Evolutionary conservation across 768 basidiomycete genomes (phyloP).

Genomic region (Phlebiopsis flavidoalba): DNA sequence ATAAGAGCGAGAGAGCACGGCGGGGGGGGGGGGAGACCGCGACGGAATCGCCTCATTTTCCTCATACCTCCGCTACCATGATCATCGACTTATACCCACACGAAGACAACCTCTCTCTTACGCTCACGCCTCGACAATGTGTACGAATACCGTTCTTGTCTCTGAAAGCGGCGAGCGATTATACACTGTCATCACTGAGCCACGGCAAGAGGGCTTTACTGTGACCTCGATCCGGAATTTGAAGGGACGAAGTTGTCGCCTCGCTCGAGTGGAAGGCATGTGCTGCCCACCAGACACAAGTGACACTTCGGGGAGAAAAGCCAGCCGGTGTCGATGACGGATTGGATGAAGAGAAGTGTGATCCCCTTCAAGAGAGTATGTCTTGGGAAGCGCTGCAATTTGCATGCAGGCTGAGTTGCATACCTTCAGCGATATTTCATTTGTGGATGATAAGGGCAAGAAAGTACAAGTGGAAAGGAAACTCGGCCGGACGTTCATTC

Average conservation of each 20-base stretch:
- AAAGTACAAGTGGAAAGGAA: slow-evolving; percentile 39
- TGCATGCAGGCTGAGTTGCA: background rate
- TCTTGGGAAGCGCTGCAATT: background rate
- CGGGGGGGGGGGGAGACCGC: too few relatives aligned
- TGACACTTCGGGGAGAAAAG: slow-evolving; percentile 29
- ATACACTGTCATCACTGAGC: slow-evolving; percentile 32
- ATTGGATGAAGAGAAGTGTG: slow-evolving; percentile 35
- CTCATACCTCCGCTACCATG: background rate
- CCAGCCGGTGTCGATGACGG: slow-evolving; percentile 26
- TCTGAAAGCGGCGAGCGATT: slow-evolving; percentile 26
- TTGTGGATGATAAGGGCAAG: slow-evolving; percentile 30
- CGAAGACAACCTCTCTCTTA: slow-evolving; percentile 22
- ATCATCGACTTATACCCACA: background rate
- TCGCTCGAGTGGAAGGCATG: slow-evolving; percentile 35
- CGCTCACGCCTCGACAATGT: slow-evolving; percentile 38
- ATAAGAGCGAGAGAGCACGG: background rate
- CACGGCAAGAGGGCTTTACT: slow-evolving; percentile 22
- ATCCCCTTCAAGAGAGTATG: slow-evolving; percentile 37
- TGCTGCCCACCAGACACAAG: slow-evolving; percentile 31
- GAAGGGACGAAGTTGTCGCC: slow-evolving; percentile 29
- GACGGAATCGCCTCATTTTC: background rate
- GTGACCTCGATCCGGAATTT: slow-evolving; percentile 29
- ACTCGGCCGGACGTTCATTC: slow-evolving; percentile 30
- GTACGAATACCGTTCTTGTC: slow-evolving; percentile 32
- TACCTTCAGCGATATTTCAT: slow-evolving; percentile 30